phyloP scores from a whole-genome alignment of 176 grass and related monocot species.

The Avena sativa region DNA sequence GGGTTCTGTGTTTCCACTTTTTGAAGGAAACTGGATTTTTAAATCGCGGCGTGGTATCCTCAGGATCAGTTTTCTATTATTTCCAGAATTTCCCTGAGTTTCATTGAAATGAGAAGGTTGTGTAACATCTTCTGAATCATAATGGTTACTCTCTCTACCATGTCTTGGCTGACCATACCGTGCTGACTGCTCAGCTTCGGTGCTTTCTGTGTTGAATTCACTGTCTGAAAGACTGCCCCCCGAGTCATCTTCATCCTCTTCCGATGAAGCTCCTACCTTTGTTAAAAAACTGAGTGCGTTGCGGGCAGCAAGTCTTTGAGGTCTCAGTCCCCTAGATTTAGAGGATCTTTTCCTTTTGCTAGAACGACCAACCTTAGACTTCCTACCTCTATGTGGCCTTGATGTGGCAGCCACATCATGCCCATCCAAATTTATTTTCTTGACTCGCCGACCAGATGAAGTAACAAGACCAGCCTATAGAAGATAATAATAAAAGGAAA shows the following conservation, averaged over 20 bases:
- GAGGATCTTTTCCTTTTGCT: conserved; percentile 71
- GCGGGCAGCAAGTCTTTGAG: conserved; percentile 83
- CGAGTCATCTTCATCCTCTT: conserved; percentile 70
- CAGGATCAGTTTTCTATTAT: conserved; percentile 69
- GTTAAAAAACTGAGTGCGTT: conserved; percentile 79
- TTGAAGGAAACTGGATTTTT: conserved; percentile 52
- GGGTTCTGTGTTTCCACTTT: not conserved
- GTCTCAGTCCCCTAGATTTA: conserved; percentile 75
- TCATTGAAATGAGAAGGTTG: conserved; percentile 55
- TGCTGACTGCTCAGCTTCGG: conserved; percentile 66
- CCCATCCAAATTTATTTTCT: conserved; percentile 78
- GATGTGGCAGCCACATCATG: conserved; percentile 53
- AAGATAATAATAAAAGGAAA: conserved; percentile 41
- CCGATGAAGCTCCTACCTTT: conserved; percentile 83
- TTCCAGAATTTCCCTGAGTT: conserved; percentile 56
- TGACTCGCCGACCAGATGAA: conserved; percentile 93
- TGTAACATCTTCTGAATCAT: conserved; percentile 65
- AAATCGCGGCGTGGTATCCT: conserved; percentile 68
- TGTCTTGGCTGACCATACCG: conserved; percentile 44
- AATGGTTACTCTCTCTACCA: conserved; percentile 64
- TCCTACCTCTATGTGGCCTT: conserved; percentile 65
- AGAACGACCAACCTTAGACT: conserved; percentile 63
- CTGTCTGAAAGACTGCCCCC: conserved; percentile 70
- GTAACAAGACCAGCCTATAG: conserved; percentile 74
- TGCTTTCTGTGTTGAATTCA: conserved; percentile 54